These are phyloP conservation scores for Closterium sp. DNA, from an alignment of 139 green algal species.

Conservation along the genomic window DNA sequence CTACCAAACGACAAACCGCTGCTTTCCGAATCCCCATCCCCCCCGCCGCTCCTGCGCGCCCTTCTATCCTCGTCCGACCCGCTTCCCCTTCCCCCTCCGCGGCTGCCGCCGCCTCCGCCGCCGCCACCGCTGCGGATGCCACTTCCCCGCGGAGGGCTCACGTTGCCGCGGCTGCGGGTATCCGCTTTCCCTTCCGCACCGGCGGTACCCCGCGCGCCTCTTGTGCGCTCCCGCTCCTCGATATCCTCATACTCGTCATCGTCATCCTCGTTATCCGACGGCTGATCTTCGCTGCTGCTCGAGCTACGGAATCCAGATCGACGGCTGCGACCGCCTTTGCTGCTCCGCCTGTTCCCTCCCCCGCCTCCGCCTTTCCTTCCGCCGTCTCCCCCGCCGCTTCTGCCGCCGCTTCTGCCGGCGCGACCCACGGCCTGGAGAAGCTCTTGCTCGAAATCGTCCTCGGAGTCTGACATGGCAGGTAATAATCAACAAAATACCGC, in stretches of 20 bases:
- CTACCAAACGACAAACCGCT: constrained; percentile 48
- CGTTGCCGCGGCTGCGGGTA: neutral
- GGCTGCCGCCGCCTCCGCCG: neutral
- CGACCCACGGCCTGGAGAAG: constrained; percentile 22
- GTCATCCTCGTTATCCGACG: constrained; percentile 23
- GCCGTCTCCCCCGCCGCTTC: neutral
- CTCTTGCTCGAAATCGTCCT: constrained; percentile 25
- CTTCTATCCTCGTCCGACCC: constrained; percentile 41
- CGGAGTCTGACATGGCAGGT: neutral
- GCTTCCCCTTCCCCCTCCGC: constrained; percentile 6
- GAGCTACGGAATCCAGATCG: constrained; percentile 12
- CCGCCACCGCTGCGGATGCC: too few species aligned
- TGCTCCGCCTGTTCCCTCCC: neutral
- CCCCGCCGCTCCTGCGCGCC: constrained; percentile 5
- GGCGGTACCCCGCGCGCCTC: neutral
- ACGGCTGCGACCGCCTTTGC: neutral
- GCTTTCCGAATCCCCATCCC: constrained; percentile 21
- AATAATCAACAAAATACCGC: neutral
- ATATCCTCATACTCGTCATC: constrained; percentile 39
- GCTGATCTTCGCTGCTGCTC: constrained; percentile 31
- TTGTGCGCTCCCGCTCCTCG: neutral
- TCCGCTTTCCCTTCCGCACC: neutral
- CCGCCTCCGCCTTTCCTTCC: neutral
- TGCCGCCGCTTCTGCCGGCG: neutral
- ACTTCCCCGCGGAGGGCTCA: neutral